Base-by-base conservation (phyloP, 1,284 basidiomycete species). In the Cerrena zonata region DNA sequence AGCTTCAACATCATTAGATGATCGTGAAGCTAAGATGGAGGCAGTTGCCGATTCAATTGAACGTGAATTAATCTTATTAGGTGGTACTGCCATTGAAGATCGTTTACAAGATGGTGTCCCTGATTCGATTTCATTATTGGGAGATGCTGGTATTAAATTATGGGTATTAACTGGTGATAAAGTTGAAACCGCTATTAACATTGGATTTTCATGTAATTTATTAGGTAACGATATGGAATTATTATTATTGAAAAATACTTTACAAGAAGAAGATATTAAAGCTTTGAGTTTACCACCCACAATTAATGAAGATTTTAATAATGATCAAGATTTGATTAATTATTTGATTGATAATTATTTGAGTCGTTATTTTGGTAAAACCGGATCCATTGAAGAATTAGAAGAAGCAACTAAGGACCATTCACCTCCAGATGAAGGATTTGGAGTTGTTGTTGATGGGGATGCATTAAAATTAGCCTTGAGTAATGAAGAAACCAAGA, bases 131-230 rank as follows among this genome's bases (percentile, higher is more conserved):
- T 91, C 92, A 59, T 88, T 79, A 53, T 74, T 99, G 19, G 94
- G 97, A 64, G 75, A 80, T 39, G 95, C 94, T 0, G 94, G 94
- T 5, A 97, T 99, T 75, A 98, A 97, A 71, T 71, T 99, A 2
- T 99, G 95, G 94, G 93, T 94, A 65, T 70, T 94, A 50, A 94
- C 91, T 27, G 88, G 87, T 84, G 94, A 98, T 73, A 98, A 98
- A 70, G 78, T 97, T 1, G 94, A 98, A 69, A 98, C 94, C 2
- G 94, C 94, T 18, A 97, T 98, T 63, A 94, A 98, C 67, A 98
- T 98, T 53, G 73, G 86, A 25, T 94, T 92, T 77, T 86, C 87
- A 60, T 96, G 94, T 71, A 95, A 95, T 65, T 72, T 96, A 11
- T 79, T 96, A 55, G 94, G 94, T 69, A 85, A 78, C 64, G 83